phyloP scores from a whole-genome alignment of 257 asterid genomes.

The Solanum pimpinellifolium region DNA sequence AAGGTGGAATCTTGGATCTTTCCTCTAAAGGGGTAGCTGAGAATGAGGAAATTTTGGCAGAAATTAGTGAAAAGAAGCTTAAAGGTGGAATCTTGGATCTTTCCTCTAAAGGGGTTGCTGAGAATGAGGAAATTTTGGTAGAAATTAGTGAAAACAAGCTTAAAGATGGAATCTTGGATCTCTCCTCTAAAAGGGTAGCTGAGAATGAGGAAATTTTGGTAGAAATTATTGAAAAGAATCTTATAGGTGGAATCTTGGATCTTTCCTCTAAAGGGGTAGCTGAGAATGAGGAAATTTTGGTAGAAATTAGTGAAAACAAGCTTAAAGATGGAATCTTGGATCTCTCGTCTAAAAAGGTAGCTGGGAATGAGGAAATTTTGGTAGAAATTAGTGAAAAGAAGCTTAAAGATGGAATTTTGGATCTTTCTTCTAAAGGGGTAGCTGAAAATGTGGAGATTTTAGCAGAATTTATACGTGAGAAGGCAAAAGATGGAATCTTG shows the following conservation, averaged over 20 bases:
- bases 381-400: too few species aligned
- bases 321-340: too few species aligned
- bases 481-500: not conserved
- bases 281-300: slow-evolving; percentile 8
- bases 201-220: not conserved
- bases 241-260: slow-evolving; percentile 12
- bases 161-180: slow-evolving; percentile 60
- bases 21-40: slow-evolving; percentile 53
- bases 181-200: too few species aligned
- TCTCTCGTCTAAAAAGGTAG: too few species aligned
- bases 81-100: slow-evolving; percentile 62
- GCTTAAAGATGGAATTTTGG: slow-evolving; percentile 36
- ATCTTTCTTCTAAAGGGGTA: not conserved
- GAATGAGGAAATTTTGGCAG: slow-evolving; percentile 24
- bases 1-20: slow-evolving; percentile 58
- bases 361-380: too few species aligned
- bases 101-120: slow-evolving; percentile 53
- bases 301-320: too few species aligned
- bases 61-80: slow-evolving; percentile 50
- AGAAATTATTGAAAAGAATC: not conserved
- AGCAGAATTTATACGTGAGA: too few species aligned
- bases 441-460: too few species aligned
- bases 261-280: slow-evolving; percentile 59
- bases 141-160: slow-evolving; percentile 61
- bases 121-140: slow-evolving; percentile 18